phyloP scores from a whole-genome alignment of 257 asterid genomes.

The Scutellaria barbata region DNA sequence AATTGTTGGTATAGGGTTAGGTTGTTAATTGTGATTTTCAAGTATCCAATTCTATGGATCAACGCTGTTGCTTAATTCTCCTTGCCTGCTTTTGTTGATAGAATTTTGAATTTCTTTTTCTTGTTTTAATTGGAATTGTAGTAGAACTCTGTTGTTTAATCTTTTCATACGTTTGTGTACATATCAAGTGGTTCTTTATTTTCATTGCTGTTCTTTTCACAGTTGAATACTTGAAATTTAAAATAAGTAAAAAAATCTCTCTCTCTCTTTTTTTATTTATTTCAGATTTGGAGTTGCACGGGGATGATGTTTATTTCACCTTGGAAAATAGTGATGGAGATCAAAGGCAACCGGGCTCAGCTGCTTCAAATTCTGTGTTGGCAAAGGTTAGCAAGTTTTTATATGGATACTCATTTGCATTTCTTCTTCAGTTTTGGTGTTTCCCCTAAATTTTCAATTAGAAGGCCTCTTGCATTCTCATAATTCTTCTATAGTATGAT shows the following conservation, averaged over 20 bases:
- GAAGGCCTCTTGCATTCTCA: conserved; percentile 5
- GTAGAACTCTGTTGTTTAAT: conserved; percentile 11
- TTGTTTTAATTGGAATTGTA: not conserved
- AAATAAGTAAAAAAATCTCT: no score
- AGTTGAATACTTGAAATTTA: not conserved
- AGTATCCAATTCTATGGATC: not conserved
- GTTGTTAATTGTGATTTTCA: not conserved
- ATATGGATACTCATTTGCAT: conserved; percentile 4
- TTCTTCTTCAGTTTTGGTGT: conserved; percentile 23
- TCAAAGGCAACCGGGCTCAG: conserved; percentile 43
- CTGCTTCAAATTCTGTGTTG: conserved; percentile 50
- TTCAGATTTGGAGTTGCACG: conserved; percentile 91
- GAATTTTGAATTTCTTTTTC: not conserved
- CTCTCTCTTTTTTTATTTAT: not conserved
- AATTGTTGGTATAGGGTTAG: not conserved
- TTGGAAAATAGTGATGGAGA: conserved; percentile 69
- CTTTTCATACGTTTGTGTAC: not conserved
- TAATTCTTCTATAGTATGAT: conserved; percentile 26
- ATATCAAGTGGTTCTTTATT: not conserved
- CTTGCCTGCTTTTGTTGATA: not conserved
- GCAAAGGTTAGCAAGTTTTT: conserved; percentile 57
- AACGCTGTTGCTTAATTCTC: not conserved
- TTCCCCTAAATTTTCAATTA: conserved; percentile 1
- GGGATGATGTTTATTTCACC: conserved; percentile 91
- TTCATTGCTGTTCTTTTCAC: not conserved